Conservation (phyloP, 1,284 basidiomycete genomes). For the Jaminaea rosea region DNA sequence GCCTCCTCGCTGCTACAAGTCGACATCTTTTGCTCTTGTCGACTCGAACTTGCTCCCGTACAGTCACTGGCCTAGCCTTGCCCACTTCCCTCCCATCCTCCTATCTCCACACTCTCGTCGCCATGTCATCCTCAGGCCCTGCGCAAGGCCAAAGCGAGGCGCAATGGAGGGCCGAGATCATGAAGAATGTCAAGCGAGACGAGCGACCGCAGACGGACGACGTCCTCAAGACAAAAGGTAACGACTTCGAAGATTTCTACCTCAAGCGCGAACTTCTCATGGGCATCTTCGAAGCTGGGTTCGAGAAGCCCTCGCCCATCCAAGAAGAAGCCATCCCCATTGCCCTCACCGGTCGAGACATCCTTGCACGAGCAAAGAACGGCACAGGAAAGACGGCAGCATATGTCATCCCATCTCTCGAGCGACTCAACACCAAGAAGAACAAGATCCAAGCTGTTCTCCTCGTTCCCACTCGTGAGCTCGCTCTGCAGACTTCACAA, state of each 20-base stretch:
- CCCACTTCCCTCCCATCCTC: not conserved
- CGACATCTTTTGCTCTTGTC: too few relatives aligned
- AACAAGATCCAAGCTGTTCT: constrained; percentile 69
- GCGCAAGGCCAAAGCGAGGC: constrained; percentile 26
- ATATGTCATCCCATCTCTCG: constrained; percentile 92
- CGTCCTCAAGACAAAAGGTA: constrained; percentile 45
- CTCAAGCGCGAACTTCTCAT: constrained; percentile 46
- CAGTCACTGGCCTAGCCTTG: too few relatives aligned
- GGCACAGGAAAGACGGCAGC: constrained; percentile 73
- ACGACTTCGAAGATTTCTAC: constrained; percentile 47
- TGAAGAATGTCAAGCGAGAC: constrained; percentile 18
- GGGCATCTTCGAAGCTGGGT: constrained; percentile 51
- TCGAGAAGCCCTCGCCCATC: constrained; percentile 92
- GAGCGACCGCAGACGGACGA: constrained; percentile 46
- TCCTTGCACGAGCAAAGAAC: constrained; percentile 61
- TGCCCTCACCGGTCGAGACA: constrained; percentile 58
- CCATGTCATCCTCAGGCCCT: constrained; percentile 31
- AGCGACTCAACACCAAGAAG: constrained; percentile 77
- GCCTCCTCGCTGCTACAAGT: too few relatives aligned
- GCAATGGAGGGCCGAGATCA: constrained; percentile 8
- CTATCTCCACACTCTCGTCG: constrained; percentile 1
- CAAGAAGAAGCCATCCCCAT: constrained; percentile 73
- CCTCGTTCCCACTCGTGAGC: constrained; percentile 46
- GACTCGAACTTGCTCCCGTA: too few relatives aligned
- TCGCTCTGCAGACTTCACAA: constrained; percentile 68